Evolutionary conservation across 768 basidiomycete species (phyloP), one percentile per base, ranked within the genome.

Genomic region (Neoboletus subvelutipes): DNA sequence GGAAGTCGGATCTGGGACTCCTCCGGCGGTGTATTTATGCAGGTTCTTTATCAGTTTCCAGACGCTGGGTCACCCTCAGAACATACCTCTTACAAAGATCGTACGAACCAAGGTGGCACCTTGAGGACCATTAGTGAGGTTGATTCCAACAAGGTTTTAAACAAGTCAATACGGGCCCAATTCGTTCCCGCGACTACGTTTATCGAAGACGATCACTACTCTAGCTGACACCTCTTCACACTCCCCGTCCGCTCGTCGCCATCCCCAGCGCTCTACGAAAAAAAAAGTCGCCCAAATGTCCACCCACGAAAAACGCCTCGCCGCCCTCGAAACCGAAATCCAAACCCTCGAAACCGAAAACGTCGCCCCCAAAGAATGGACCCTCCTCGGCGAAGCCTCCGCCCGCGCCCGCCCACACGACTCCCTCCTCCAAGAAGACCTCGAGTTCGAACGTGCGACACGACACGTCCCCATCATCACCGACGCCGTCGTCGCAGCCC

Each of bases 371-470:
- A 98, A 98, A 73, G 87, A 92, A 58, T 99, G 97, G 97, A 86
- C 87, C 7, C 79, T 97, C 29, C 83, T 91, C 78, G 95, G 97
- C 47, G 96, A 98, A 73, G 92, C 93, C 33, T 83, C 83, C 22
- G 83, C 93, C 7, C 83, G 87, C 40, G 73, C 86, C 42, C 82
- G 97, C 50, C 96, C 97, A 5, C 85, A 92, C 69, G 94, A 99
- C 71, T 90, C 91, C 10, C 78, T 98, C 20, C 80, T 99, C 13
- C 92, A 92, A 70, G 91, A 98, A 69, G 92, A 97, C 71, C 81
- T 99, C 31, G 96, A 98, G 55, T 98, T 94, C 61, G 97, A 98
- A 58, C 87, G 93, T 29, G 84, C 87, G 24, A 84, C 87, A 76
- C 96, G 94, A 73, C 80, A 86, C 20, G 87, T 88, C 1, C 97